Evolutionary conservation across 2,329 filamentous ascomycete species (phyloP), one percentile per base, ranked within the genome.

Genomic region (Cordyceps farinosa): DNA sequence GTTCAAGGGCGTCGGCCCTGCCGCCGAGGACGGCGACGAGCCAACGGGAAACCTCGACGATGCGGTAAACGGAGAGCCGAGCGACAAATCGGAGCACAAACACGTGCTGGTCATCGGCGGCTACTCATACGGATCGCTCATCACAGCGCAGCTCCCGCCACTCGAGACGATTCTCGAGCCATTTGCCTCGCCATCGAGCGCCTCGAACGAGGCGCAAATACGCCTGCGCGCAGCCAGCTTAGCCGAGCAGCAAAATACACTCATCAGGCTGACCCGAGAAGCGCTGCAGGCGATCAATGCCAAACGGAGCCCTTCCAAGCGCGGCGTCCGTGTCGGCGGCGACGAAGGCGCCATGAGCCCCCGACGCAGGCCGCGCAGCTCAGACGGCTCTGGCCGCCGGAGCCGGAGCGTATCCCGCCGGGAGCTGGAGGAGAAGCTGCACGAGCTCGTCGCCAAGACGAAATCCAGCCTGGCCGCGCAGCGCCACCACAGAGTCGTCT

Each of bases 81-180:
- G 2, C 10, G 11, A 52, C 11, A 38, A n/a, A 15, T 42, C 7
- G 5, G 47, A 13, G 8, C 29, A 1, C 51, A 63, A 2, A 68
- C 67, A 1, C 76, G 62, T 80, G 54, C 71, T 87, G 3, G 70
- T 97, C 5, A 79, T 95, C 7, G 89, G 84, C 2, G 93, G 93
- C 13, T 97, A 97, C 74, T 97, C 92, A 0, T 97, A 97, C 74
- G 95, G 95, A 50, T 91, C 92, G 5, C 84, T 97, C 71, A 85
- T 98, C 45, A 87, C 91, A 2, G 87, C 84, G 0, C 86, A 89
- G 63, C 82, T 96, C 0, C 91, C 92, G 0, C 80, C 86, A 0
- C 76, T 88, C 42, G 73, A 79, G 11, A 75, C 80, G 0, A 84
- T 96, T 34, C 75, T 91, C 30, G 73, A 80, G 1, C 75, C 82